Conservation (phyloP, 257 asterid species). For the Linderniella brevidens region DNA sequence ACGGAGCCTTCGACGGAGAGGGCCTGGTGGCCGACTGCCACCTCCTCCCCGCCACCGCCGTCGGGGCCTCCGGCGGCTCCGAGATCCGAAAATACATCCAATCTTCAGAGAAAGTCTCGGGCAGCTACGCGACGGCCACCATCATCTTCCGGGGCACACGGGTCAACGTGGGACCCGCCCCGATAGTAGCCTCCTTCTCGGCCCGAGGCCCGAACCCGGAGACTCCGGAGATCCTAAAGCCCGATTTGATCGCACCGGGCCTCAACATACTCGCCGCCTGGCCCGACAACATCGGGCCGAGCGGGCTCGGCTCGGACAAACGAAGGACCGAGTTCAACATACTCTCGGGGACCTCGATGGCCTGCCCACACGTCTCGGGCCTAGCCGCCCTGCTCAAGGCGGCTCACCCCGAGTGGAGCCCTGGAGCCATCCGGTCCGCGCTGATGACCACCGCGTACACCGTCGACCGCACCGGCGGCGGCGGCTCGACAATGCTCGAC, state of each 20-base stretch:
- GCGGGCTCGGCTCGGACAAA: constrained; percentile 46
- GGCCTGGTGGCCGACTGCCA: constrained; percentile 85
- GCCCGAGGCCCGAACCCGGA: constrained; percentile 86
- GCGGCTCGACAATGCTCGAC: constrained; percentile 51
- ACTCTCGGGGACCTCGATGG: constrained; percentile 81
- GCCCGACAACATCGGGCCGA: constrained; percentile 64
- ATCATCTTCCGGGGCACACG: constrained; percentile 55
- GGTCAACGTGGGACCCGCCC: constrained; percentile 61
- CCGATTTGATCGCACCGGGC: constrained; percentile 86
- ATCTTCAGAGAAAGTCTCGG: constrained; percentile 15
- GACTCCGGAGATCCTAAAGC: constrained; percentile 71
- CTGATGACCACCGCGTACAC: constrained; percentile 78
- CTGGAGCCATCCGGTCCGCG: constrained; percentile 80
- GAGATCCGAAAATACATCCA: constrained; percentile 54
- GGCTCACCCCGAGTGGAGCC: constrained; percentile 89
- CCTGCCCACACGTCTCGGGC: constrained; percentile 86
- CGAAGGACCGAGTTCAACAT: constrained; percentile 71
- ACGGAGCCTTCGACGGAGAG: constrained; percentile 73
- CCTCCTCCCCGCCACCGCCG: constrained; percentile 66
- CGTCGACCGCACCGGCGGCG: constrained; percentile 24
- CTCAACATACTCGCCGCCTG: constrained; percentile 81
- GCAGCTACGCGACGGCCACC: constrained; percentile 31
- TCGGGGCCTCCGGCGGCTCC: constrained; percentile 47
- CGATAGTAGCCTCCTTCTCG: constrained; percentile 68
- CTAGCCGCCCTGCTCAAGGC: constrained; percentile 73